A percentile compares a stretch with the other conserved stretches of the same genome.
Conservation (phyloP, 805 yeast species). For the Nakazawaea laoshanensis region DNA sequence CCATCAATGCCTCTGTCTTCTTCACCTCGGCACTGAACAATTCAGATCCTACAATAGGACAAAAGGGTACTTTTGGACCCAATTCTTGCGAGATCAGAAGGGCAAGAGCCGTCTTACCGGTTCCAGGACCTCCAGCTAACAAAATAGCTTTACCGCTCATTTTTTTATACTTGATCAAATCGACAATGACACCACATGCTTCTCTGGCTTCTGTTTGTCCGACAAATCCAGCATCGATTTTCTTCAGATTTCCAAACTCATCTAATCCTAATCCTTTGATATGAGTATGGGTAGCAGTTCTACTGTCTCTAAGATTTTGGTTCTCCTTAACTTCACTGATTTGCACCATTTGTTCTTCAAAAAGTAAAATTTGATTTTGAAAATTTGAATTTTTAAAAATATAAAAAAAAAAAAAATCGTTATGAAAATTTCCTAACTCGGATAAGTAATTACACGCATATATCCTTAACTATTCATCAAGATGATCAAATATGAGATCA, state of each 20-base stretch:
- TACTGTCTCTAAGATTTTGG: constrained; percentile 34
- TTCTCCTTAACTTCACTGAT: constrained; percentile 14
- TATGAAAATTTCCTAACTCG: no score
- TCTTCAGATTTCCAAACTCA: constrained; percentile 79
- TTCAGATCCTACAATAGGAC: constrained; percentile 95
- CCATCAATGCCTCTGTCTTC: constrained; percentile 94
- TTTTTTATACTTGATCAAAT: constrained; percentile 82
- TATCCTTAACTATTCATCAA: no score
- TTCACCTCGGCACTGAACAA: constrained; percentile 93
- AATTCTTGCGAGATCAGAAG: constrained; percentile 92
- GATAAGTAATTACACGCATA: no score
- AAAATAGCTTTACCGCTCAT: constrained; percentile 95
- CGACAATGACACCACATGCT: constrained; percentile 94
- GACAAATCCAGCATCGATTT: constrained; percentile 81
- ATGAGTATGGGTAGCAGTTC: constrained; percentile 96
- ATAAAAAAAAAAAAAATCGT: no score
- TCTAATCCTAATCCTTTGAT: constrained; percentile 92
- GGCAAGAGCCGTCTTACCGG: constrained; percentile 97
- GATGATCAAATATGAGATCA: not conserved
- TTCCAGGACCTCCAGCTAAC: constrained; percentile 96
- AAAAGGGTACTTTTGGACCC: constrained; percentile 96
- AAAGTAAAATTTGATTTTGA: not conserved
- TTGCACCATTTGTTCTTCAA: constrained; percentile 11
- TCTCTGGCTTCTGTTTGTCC: constrained; percentile 73
- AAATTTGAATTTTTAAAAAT: not conserved